Evolutionary conservation across 2,329 filamentous ascomycete genomes (phyloP).

Genomic region (Mollisia scopiformis): DNA sequence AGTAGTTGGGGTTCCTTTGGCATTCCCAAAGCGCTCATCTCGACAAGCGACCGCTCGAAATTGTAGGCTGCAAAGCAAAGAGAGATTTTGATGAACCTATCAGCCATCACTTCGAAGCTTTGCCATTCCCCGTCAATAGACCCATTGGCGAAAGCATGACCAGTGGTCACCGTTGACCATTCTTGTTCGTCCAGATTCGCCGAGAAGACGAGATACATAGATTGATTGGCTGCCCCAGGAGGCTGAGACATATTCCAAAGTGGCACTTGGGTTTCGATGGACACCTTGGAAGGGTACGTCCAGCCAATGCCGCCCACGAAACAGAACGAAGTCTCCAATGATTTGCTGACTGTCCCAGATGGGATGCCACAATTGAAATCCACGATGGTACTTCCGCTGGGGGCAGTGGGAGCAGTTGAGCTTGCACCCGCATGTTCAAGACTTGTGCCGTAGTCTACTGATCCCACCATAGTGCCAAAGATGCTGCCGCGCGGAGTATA

Average conservation of each 20-base stretch:
- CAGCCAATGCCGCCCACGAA: not conserved
- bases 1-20: too few relatives aligned
- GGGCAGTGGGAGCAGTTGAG: too few relatives aligned
- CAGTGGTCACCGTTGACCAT: not conserved
- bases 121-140: not conserved
- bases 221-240: not conserved
- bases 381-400: too few relatives aligned
- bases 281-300: not conserved
- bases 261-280: too few relatives aligned
- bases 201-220: not conserved
- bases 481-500: not conserved
- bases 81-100: too few relatives aligned
- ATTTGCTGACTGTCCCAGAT: too few relatives aligned
- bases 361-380: too few relatives aligned
- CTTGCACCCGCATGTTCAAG: not conserved
- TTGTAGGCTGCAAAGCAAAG: too few relatives aligned
- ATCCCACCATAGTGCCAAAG: not conserved
- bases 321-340: not conserved
- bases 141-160: not conserved
- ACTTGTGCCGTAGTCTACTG: not conserved
- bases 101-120: too few relatives aligned
- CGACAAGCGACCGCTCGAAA: too few relatives aligned
- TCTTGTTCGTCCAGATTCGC: not conserved
- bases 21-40: too few relatives aligned
- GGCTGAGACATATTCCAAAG: not conserved